These are phyloP conservation scores for Plasmodium coatneyi DNA, from an alignment of 169 alveolate species.

Conservation along the genomic window DNA sequence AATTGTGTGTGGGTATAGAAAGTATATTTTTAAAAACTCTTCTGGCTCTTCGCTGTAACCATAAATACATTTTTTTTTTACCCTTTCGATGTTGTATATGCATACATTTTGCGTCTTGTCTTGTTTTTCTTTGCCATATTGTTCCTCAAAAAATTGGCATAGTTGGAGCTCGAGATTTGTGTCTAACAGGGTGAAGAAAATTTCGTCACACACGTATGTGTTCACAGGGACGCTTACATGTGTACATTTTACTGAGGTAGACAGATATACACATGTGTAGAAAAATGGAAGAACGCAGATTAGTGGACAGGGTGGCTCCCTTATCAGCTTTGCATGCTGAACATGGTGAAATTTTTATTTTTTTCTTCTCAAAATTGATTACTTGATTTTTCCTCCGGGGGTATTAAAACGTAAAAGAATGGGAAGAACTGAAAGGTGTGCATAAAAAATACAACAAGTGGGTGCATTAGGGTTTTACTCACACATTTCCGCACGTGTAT, in stretches of 20 bases:
- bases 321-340: background rate
- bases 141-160: constrained; percentile 61
- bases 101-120: constrained; percentile 17
- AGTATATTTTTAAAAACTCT: constrained; percentile 37
- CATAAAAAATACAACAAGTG: background rate
- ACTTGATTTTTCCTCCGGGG: constrained; percentile 63
- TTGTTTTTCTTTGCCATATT: constrained; percentile 31
- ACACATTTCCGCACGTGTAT: background rate
- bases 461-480: background rate
- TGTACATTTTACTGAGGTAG: background rate
- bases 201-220: background rate
- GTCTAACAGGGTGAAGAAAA: background rate
- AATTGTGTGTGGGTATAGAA: constrained; percentile 43
- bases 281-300: background rate
- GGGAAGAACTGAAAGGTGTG: constrained; percentile 43
- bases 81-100: constrained; percentile 64
- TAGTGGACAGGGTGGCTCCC: background rate
- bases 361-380: constrained; percentile 5
- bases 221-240: background rate
- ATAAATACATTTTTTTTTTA: constrained; percentile 57
- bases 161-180: constrained; percentile 18
- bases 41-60: constrained; percentile 61
- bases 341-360: background rate
- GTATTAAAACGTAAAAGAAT: constrained; percentile 54
- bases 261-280: background rate